These are phyloP conservation scores for Parastagonospora avenae DNA, from an alignment of 2,329 filamentous ascomycete species.

Conservation along the genomic window DNA sequence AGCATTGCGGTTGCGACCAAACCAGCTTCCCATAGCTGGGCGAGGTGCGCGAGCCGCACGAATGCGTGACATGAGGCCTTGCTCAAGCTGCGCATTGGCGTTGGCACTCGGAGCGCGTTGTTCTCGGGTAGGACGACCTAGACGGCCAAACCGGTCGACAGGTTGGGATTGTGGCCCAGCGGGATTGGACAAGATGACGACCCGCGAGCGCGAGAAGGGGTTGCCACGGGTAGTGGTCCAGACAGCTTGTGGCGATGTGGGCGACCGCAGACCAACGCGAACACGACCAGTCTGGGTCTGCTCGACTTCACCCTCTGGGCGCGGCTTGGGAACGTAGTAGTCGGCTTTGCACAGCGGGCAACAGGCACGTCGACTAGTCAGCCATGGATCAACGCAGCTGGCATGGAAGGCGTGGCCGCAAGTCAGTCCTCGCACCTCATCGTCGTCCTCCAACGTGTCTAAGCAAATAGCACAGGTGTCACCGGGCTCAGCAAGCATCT, in stretches of 20 bases:
- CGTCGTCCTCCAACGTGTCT: conserved; percentile 90
- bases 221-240: conserved; percentile 39
- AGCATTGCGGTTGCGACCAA: conserved; percentile 32
- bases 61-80: conserved; percentile 33
- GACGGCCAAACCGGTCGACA: conserved; percentile 25
- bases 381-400: conserved; percentile 93
- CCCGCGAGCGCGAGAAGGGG: conserved; percentile 41
- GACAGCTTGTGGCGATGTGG: conserved; percentile 37
- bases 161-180: conserved; percentile 13
- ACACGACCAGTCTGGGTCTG: conserved; percentile 34
- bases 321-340: conserved; percentile 93
- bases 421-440: conserved; percentile 89
- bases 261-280: conserved; percentile 36
- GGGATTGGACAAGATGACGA: conserved; percentile 29
- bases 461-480: conserved; percentile 97
- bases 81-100: conserved; percentile 11
- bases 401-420: conserved; percentile 99
- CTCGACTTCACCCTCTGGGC: conserved; percentile 61
- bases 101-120: conserved; percentile 18
- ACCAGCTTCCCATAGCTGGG: conserved; percentile 32
- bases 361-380: conserved; percentile 91
- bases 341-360: conserved; percentile 98
- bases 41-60: conserved; percentile 15
- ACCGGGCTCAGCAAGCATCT: conserved; percentile 79
- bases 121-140: conserved; percentile 33